These are phyloP conservation scores for Solanum medicagineum DNA, from an alignment of 257 asterid genomes.

Conservation along the genomic window DNA sequence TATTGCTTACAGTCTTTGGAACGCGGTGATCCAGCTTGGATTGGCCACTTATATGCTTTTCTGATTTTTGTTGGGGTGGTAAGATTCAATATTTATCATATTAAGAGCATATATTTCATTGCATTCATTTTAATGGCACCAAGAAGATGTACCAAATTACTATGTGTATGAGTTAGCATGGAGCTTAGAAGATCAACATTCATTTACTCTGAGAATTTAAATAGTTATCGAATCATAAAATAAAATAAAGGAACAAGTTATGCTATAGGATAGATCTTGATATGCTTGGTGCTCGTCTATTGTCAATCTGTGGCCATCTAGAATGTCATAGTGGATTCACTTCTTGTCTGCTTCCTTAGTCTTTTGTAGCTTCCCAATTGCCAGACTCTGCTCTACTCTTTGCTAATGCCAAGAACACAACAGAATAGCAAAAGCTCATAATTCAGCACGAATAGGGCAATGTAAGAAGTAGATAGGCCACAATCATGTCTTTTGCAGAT, in stretches of 20 bases:
- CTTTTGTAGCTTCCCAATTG: neutral
- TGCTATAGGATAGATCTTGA: neutral
- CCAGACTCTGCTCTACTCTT: neutral
- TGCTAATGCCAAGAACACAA: neutral
- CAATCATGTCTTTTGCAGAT: neutral
- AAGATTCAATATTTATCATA: conserved; percentile 10
- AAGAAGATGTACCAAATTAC: neutral
- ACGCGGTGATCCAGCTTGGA: conserved; percentile 67
- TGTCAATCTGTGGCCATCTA: neutral
- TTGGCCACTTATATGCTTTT: conserved; percentile 79
- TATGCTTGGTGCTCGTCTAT: neutral
- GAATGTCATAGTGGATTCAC: neutral
- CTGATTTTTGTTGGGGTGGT: conserved; percentile 82
- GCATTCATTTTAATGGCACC: neutral
- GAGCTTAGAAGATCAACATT: neutral
- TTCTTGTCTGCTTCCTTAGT: neutral
- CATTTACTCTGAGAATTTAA: neutral
- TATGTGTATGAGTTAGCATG: neutral
- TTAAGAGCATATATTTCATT: neutral
- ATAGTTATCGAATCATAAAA: neutral
- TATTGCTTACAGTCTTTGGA: conserved; percentile 66
- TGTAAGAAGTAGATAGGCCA: neutral
- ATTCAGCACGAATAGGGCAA: neutral
- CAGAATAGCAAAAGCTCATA: neutral
- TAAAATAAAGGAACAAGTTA: neutral